Base-by-base conservation (phyloP, 2,329 filamentous ascomycete genomes). In the Bipolaris cookei region DNA sequence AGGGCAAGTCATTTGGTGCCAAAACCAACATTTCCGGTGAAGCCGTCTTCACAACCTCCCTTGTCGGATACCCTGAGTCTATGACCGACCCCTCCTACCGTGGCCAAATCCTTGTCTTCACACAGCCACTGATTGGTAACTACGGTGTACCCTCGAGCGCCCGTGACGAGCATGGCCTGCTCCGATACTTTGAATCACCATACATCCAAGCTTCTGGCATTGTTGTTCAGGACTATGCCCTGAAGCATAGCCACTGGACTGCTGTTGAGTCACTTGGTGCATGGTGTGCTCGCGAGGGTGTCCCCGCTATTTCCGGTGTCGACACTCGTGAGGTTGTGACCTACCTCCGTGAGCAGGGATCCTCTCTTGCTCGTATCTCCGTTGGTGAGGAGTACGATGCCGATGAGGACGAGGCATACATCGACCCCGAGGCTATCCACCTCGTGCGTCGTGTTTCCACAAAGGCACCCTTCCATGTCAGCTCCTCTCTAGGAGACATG, bases 321-420 rank as follows among this genome's bases (percentile, higher is more conserved):
- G 95, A 99, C 76, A 99, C 95, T 48, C 92, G 95, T 78, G 94
- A 89, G 63, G 97, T 99, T 73, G 95, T 99, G 75, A 98, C 95
- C 51, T 88, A 92, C 75, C 87, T 99, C 69, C 92, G 95, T 76
- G 95, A 99, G 84, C 91, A 95, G 79, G 95, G 95, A 78, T 98
- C 94, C 42, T 98, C 94, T 54, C 87, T 99, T 50, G 95, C 94
- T 69, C 88, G 92, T 74, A 97, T 99, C 79, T 91, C 92, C 41
- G 89, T 97, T 70, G 95, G 95, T 68, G 95, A 98, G 75, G 93
- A 97, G 82, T 99, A 99, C 77, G 95, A 99, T 79, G 94, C 93
- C 64, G 94, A 98, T 72, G 92, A 99, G 82, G 95, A 98, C 70
- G 95, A 98, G 82, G 90, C 93, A 64, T 99, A 92, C 78, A 83